phyloP scores from a whole-genome alignment of 2,329 filamentous ascomycete genomes.

The Ophiostoma sp. region DNA sequence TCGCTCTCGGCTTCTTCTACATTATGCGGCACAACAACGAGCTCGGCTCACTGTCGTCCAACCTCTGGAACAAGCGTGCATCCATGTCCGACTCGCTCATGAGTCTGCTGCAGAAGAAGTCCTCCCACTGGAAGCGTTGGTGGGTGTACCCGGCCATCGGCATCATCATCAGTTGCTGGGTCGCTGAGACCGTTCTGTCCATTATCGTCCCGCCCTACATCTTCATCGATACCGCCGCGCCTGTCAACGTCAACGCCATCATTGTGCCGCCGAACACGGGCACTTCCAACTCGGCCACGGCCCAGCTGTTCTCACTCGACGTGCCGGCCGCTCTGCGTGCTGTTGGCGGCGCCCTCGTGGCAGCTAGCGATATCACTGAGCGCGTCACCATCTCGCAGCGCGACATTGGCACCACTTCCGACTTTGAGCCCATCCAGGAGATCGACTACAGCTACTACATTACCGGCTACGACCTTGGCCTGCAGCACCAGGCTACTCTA shows the following conservation, averaged over 20 bases:
- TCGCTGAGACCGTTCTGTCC: slow-evolving; percentile 25
- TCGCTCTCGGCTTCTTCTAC: slow-evolving; percentile 28
- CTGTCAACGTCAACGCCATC: slow-evolving; percentile 26
- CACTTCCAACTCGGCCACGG: slow-evolving; percentile 22
- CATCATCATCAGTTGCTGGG: slow-evolving; percentile 27
- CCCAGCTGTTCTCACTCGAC: slow-evolving; percentile 28
- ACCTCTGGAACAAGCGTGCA: slow-evolving; percentile 28
- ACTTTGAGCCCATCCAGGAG: slow-evolving; percentile 30
- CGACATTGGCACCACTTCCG: slow-evolving; percentile 28
- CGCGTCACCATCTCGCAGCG: slow-evolving; percentile 23
- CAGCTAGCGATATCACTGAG: slow-evolving; percentile 54
- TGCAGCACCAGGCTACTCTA: slow-evolving; percentile 34
- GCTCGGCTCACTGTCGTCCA: slow-evolving; percentile 26
- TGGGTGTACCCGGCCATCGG: slow-evolving; percentile 28
- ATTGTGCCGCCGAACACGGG: slow-evolving; percentile 27
- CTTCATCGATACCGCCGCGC: slow-evolving; percentile 27
- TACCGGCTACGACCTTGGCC: slow-evolving; percentile 34
- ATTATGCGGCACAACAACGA: slow-evolving; percentile 29
- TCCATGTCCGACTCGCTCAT: slow-evolving; percentile 28
- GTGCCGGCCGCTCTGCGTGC: slow-evolving; percentile 74
- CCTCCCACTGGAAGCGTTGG: slow-evolving; percentile 26
- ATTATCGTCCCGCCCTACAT: slow-evolving; percentile 27
- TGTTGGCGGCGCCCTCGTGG: slow-evolving; percentile 78
- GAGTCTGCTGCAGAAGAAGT: slow-evolving; percentile 20
- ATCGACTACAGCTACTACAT: slow-evolving; percentile 34